phyloP scores from a whole-genome alignment of 1,139 yeast genomes.

The Saccharomyces uvarum region DNA sequence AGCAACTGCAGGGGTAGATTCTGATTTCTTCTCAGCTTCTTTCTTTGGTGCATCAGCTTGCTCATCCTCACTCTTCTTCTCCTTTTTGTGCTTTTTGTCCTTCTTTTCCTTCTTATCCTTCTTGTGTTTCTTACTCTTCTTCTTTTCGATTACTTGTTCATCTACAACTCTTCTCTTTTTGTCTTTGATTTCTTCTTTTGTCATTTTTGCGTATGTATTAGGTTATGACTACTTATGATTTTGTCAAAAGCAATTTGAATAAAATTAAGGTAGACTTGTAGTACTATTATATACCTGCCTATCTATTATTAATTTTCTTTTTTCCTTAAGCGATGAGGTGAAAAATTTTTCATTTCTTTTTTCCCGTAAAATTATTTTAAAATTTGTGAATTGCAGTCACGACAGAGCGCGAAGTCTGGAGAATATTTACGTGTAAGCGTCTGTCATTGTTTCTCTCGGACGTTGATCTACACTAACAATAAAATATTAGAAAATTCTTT shows the following conservation, averaged over 20 bases:
- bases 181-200: conserved; percentile 41
- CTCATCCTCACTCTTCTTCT: conserved; percentile 14
- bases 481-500: not conserved
- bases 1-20: not conserved
- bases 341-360: not conserved
- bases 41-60: conserved; percentile 13
- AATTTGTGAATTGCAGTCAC: not conserved
- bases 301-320: not conserved
- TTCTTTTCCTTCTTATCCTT: conserved; percentile 35
- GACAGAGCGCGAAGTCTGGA: not conserved
- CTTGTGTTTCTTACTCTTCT: conserved; percentile 38
- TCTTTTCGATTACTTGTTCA: conserved; percentile 26
- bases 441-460: not conserved
- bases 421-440: not conserved
- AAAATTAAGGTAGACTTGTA: not conserved
- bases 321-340: not conserved
- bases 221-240: not conserved
- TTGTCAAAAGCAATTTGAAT: not conserved
- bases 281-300: not conserved
- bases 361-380: not conserved
- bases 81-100: conserved; percentile 22
- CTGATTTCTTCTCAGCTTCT: conserved; percentile 7
- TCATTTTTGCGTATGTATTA: conserved; percentile 30
- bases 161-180: conserved; percentile 32
- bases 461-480: not conserved